These are phyloP conservation scores for Aspergillus asperescens DNA, from an alignment of 495 filamentous ascomycete genomes.

Conservation along the genomic window DNA sequence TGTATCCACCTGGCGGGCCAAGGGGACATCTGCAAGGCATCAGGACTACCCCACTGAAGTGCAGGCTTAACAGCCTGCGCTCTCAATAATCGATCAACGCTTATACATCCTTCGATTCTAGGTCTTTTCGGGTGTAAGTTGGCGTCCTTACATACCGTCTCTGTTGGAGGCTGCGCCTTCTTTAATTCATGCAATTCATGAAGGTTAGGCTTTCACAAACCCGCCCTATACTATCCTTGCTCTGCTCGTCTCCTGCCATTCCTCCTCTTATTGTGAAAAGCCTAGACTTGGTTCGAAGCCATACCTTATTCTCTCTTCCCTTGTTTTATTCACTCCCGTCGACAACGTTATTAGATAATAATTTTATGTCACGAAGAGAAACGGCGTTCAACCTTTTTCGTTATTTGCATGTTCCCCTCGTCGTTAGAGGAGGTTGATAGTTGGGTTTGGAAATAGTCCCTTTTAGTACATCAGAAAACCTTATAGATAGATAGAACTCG, in stretches of 20 bases:
- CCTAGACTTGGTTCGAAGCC: neutral
- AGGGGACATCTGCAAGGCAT: constrained; percentile 81
- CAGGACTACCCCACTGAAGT: constrained; percentile 39
- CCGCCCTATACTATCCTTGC: neutral
- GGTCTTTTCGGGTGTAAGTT: neutral
- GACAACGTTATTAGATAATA: neutral
- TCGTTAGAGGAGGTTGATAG: neutral
- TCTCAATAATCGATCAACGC: no score
- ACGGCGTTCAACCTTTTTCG: neutral
- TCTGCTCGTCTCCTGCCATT: neutral
- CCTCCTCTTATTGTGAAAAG: neutral
- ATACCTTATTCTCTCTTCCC: neutral
- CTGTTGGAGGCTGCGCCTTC: constrained; percentile 12
- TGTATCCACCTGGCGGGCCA: constrained; percentile 89
- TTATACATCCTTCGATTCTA: neutral
- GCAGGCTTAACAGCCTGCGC: constrained; percentile 6
- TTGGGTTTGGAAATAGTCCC: constrained; percentile 2
- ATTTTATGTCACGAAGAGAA: constrained; percentile 1
- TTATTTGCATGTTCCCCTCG: neutral
- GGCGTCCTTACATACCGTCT: neutral
- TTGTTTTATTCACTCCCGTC: neutral
- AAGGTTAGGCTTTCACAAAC: neutral
- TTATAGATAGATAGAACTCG: constrained; percentile 1
- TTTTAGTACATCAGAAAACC: neutral
- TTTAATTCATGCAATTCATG: neutral